Percentiles rank a stretch among this genome's conserved stretches.
These are phyloP conservation scores for Casuarina glauca DNA, from an alignment of 306 rosid genomes.

Conservation along the genomic window DNA sequence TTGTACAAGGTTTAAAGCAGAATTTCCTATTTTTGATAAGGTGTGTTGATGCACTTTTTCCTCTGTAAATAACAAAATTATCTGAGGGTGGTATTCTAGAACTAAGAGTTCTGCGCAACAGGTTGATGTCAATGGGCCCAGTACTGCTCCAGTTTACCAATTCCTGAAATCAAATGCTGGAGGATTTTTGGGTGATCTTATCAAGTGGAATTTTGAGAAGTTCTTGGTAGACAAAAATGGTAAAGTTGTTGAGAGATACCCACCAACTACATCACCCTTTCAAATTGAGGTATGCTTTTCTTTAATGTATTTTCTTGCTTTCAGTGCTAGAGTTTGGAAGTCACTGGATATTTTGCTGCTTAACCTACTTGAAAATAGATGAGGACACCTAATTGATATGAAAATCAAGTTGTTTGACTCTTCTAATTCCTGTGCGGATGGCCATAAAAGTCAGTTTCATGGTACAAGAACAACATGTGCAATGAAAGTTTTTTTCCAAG, in stretches of 20 bases:
- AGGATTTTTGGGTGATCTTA: slow-evolving; percentile 79
- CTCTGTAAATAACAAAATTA: slow-evolving; percentile 23
- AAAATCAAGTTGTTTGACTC: background rate
- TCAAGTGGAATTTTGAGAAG: slow-evolving; percentile 98
- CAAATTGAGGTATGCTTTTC: slow-evolving; percentile 80
- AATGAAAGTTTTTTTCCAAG: background rate
- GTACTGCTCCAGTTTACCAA: slow-evolving; percentile 88
- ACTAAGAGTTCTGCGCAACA: slow-evolving; percentile 39
- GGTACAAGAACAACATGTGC: background rate
- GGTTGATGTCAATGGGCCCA: slow-evolving; percentile 98
- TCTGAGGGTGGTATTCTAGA: slow-evolving; percentile 10
- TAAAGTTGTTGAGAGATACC: slow-evolving; percentile 88
- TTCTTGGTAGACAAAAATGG: slow-evolving; percentile 96
- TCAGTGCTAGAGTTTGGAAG: slow-evolving; percentile 1
- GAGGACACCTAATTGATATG: no score
- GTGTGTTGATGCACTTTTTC: slow-evolving; percentile 37
- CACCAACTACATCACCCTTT: slow-evolving; percentile 92
- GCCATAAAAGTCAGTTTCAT: background rate
- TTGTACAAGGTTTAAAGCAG: slow-evolving; percentile 92
- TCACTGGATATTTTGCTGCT: background rate
- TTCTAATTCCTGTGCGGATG: background rate
- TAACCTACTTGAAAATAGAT: background rate
- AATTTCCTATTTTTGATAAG: slow-evolving; percentile 95
- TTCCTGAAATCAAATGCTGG: slow-evolving; percentile 91
- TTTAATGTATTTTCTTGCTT: background rate